Evolutionary conservation across 139 green algal genomes (phyloP).

Genomic region (Coelastrella sp.): DNA sequence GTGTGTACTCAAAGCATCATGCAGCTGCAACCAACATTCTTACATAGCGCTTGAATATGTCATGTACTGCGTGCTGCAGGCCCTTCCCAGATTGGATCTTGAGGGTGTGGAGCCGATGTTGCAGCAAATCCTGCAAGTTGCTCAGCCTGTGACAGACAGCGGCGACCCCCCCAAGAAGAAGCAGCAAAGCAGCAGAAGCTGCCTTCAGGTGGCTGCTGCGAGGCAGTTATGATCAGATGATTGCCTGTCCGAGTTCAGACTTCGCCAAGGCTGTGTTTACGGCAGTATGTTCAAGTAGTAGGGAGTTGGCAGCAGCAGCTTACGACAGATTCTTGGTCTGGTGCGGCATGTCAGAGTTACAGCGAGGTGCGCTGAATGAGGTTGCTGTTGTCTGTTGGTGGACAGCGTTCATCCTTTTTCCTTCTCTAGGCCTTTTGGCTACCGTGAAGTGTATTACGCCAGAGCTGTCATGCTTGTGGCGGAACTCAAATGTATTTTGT

Average conservation of each 20-base stretch:
- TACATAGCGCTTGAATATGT: too few relatives aligned
- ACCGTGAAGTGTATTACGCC: background rate
- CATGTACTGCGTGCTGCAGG: background rate
- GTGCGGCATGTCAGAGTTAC: constrained; percentile 24
- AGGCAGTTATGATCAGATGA: background rate
- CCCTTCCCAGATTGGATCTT: too few relatives aligned
- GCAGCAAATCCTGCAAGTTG: background rate
- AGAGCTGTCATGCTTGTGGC: too few relatives aligned
- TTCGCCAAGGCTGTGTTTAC: background rate
- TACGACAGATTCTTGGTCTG: background rate
- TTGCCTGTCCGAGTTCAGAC: background rate
- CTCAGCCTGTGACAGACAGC: background rate
- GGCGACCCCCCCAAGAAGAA: background rate
- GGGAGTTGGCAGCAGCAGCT: constrained; percentile 6
- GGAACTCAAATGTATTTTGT: too few relatives aligned
- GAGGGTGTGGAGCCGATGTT: too few relatives aligned
- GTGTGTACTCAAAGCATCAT: too few relatives aligned
- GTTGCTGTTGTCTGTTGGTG: too few relatives aligned
- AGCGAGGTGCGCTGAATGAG: background rate
- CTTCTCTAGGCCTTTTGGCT: background rate
- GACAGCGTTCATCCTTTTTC: background rate
- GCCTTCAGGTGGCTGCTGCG: constrained; percentile 33
- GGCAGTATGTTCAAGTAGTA: background rate
- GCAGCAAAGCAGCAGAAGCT: background rate
- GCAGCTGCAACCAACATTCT: too few relatives aligned